A percentile compares a stretch with the other conserved stretches of the same genome.
Conservation (phyloP, 2,329 filamentous ascomycete genomes). For the Albifimbria verrucaria region DNA sequence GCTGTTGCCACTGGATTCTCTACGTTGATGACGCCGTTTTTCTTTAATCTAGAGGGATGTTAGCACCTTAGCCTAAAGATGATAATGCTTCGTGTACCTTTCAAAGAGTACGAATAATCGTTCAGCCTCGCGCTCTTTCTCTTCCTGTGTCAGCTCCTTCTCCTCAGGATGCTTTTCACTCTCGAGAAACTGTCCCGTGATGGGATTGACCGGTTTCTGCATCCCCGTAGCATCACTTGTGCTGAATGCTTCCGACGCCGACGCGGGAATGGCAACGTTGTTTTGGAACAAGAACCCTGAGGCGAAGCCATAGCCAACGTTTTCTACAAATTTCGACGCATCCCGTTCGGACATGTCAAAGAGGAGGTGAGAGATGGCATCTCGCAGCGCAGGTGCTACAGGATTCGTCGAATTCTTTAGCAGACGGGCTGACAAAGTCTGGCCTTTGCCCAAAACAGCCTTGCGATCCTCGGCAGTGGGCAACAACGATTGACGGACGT, state of each 20-base stretch:
- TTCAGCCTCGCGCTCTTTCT: slow-evolving; percentile 91
- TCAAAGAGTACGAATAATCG: slow-evolving; percentile 88
- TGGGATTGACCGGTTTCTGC: slow-evolving; percentile 64
- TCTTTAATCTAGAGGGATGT: slow-evolving; percentile 50
- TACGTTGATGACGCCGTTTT: slow-evolving; percentile 72
- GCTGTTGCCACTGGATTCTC: slow-evolving; percentile 76
- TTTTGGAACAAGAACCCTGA: slow-evolving; percentile 86
- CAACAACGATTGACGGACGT: slow-evolving; percentile 66
- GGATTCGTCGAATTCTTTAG: slow-evolving; percentile 76
- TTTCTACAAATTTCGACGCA: slow-evolving; percentile 75
- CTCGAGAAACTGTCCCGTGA: slow-evolving; percentile 81
- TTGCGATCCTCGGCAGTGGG: slow-evolving; percentile 75
- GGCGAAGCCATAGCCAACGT: slow-evolving; percentile 92
- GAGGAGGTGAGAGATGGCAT: slow-evolving; percentile 72
- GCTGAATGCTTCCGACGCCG: slow-evolving; percentile 48
- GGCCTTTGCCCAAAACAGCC: slow-evolving; percentile 71
- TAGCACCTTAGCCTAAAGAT: slow-evolving; percentile 8
- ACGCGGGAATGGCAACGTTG: slow-evolving; percentile 72
- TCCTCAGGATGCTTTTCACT: slow-evolving; percentile 56
- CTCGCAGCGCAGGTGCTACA: slow-evolving; percentile 66
- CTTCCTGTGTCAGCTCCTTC: slow-evolving; percentile 81
- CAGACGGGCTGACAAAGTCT: slow-evolving; percentile 71
- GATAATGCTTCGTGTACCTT: slow-evolving; percentile 44
- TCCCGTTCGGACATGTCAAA: slow-evolving; percentile 86
- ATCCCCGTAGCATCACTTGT: slow-evolving; percentile 22